Evolutionary conservation across 768 basidiomycete genomes (phyloP).

Genomic region (Daedalea quercina): DNA sequence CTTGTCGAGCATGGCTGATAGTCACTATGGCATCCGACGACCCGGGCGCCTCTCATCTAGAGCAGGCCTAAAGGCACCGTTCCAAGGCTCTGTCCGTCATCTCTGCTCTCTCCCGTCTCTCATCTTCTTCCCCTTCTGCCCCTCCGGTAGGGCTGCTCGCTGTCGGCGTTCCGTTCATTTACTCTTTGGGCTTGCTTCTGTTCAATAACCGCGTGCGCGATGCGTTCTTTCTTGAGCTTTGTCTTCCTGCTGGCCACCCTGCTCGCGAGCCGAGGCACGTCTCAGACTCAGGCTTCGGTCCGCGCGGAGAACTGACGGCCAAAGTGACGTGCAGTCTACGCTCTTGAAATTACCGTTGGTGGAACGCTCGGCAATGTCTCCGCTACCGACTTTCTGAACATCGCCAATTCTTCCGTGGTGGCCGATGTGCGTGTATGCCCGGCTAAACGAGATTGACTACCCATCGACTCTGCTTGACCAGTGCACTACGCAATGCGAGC

Average conservation of each 20-base stretch:
- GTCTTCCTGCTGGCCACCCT: slow-evolving; percentile 1
- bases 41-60: not conserved
- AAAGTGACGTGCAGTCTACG: slow-evolving; percentile 27
- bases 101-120: not conserved
- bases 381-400: slow-evolving; percentile 38
- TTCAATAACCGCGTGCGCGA: not conserved
- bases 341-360: slow-evolving; percentile 44
- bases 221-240: slow-evolving; percentile 3
- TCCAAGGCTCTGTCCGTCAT: not conserved
- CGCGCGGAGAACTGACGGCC: not conserved
- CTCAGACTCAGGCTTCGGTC: not conserved
- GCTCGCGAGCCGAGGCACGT: slow-evolving; percentile 6
- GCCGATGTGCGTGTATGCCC: slow-evolving; percentile 19
- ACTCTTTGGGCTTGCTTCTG: not conserved
- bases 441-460: not conserved
- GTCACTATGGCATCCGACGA: slow-evolving; percentile 3
- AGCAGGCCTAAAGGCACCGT: not conserved
- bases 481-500: slow-evolving; percentile 23
- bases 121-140: not conserved
- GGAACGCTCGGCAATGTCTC: slow-evolving; percentile 28
- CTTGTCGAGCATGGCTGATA: no score
- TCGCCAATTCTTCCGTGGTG: slow-evolving; percentile 18
- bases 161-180: not conserved
- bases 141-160: slow-evolving; percentile 5
- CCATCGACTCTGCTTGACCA: slow-evolving; percentile 23